A percentile compares a stretch with the other conserved stretches of the same genome.
phyloP scores from a whole-genome alignment of 2,329 filamentous ascomycete genomes.

The Cercospora sp. region DNA sequence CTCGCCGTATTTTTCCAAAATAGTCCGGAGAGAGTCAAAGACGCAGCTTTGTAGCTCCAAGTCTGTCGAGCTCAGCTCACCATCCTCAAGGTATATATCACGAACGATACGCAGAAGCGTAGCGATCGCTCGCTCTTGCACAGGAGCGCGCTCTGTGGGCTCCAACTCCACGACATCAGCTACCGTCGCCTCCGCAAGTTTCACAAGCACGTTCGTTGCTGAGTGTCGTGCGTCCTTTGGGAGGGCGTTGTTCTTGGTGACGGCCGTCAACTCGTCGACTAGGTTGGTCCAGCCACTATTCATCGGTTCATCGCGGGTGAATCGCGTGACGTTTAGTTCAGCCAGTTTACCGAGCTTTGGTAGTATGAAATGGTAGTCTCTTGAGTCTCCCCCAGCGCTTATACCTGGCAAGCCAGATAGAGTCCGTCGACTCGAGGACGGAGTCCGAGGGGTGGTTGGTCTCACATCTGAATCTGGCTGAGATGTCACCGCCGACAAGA shows the following conservation, averaged over 20 bases:
- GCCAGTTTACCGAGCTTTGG: constrained; percentile 52
- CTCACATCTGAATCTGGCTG: constrained; percentile 12
- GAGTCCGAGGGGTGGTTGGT: constrained; percentile 29
- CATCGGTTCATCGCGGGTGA: constrained; percentile 66
- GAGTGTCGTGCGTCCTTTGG: constrained; percentile 49
- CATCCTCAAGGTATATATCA: constrained; percentile 34
- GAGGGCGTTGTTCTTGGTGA: constrained; percentile 45
- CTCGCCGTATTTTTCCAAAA: constrained; percentile 88
- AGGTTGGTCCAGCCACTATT: constrained; percentile 76
- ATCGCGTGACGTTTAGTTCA: constrained; percentile 54
- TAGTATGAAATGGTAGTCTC: constrained; percentile 51
- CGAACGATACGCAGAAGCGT: constrained; percentile 52
- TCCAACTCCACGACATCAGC: constrained; percentile 55
- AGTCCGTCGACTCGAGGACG: constrained; percentile 37
- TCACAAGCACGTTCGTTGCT: constrained; percentile 53
- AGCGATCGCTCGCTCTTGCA: constrained; percentile 37
- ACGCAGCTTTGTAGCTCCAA: constrained; percentile 68
- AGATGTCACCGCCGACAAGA: constrained; percentile 10
- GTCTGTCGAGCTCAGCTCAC: constrained; percentile 33
- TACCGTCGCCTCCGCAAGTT: constrained; percentile 51
- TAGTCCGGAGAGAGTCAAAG: constrained; percentile 64
- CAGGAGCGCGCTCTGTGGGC: constrained; percentile 36
- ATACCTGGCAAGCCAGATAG: constrained; percentile 49
- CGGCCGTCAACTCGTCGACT: constrained; percentile 54
- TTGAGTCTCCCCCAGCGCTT: constrained; percentile 42